phyloP scores from a whole-genome alignment of 495 filamentous ascomycete genomes.

The Penicillium ucsense region DNA sequence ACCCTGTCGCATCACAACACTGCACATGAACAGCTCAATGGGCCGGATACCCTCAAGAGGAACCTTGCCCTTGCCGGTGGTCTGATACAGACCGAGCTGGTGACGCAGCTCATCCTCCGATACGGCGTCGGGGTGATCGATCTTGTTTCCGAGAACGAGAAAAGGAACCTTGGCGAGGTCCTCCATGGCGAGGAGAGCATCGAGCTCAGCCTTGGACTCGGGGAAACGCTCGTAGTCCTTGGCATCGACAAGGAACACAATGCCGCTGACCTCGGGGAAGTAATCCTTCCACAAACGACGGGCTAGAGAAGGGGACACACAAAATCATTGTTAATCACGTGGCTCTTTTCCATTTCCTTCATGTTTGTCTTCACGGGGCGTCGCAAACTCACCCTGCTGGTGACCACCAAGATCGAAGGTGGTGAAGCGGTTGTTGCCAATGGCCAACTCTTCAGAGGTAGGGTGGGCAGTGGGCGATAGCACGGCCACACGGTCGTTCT shows the following conservation, averaged over 20 bases:
- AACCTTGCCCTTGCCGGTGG: slow-evolving; percentile 95
- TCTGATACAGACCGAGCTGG: slow-evolving; percentile 87
- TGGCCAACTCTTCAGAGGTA: slow-evolving; percentile 91
- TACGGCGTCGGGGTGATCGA: slow-evolving; percentile 91
- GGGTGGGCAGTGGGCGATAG: slow-evolving; percentile 84
- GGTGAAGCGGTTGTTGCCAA: slow-evolving; percentile 93
- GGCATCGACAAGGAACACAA: slow-evolving; percentile 96
- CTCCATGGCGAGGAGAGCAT: slow-evolving; percentile 89
- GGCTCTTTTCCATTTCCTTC: background rate
- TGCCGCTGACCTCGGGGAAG: slow-evolving; percentile 96
- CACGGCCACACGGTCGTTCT: slow-evolving; percentile 93
- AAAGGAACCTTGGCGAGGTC: slow-evolving; percentile 90
- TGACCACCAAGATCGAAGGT: slow-evolving; percentile 97
- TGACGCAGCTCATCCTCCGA: slow-evolving; percentile 89
- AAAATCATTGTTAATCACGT: background rate
- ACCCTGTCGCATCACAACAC: slow-evolving; percentile 95
- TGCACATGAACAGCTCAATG: slow-evolving; percentile 99
- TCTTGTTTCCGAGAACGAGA: slow-evolving; percentile 95
- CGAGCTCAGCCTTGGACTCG: slow-evolving; percentile 93
- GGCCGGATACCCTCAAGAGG: slow-evolving; percentile 89
- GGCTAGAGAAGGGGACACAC: slow-evolving; percentile 39
- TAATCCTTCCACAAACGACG: slow-evolving; percentile 97
- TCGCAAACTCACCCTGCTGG: slow-evolving; percentile 67
- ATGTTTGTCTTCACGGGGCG: background rate
- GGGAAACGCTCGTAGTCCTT: slow-evolving; percentile 89